Percentiles rank a stretch among this genome's conserved stretches.
These are phyloP conservation scores for Ascosphaera aggregata DNA, from an alignment of 2,329 filamentous ascomycete genomes.

Conservation along the genomic window DNA sequence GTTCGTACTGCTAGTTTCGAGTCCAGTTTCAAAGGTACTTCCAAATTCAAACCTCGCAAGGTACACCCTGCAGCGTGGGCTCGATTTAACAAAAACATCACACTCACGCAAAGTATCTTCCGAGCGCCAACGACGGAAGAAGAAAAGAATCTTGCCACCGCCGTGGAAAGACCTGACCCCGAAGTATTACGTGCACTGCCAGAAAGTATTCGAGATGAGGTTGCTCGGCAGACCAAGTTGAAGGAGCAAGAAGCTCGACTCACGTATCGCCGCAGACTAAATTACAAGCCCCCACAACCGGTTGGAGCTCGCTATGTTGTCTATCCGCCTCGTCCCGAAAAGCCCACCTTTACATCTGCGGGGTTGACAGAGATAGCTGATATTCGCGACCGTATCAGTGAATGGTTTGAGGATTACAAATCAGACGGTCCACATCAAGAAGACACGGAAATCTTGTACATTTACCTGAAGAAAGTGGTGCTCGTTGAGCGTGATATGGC, in stretches of 20 bases:
- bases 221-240: not conserved
- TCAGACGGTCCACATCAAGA: slow-evolving; percentile 53
- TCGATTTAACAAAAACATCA: not conserved
- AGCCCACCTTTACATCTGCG: slow-evolving; percentile 38
- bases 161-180: slow-evolving; percentile 40
- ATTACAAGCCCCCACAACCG: not conserved
- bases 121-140: not conserved
- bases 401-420: slow-evolving; percentile 52
- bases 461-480: slow-evolving; percentile 51
- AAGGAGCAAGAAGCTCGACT: slow-evolving; percentile 1
- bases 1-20: not conserved
- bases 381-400: slow-evolving; percentile 47
- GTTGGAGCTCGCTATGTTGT: slow-evolving; percentile 4
- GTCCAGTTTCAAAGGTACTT: not conserved
- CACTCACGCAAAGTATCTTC: not conserved
- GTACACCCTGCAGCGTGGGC: not conserved
- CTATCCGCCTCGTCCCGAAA: slow-evolving; percentile 26
- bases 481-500: slow-evolving; percentile 52
- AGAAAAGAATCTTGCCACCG: not conserved
- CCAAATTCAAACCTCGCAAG: not conserved
- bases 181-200: slow-evolving; percentile 68
- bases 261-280: not conserved
- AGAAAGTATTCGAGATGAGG: slow-evolving; percentile 63
- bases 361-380: slow-evolving; percentile 34
- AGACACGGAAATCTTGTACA: slow-evolving; percentile 51